A percentile compares a stretch with the other conserved stretches of the same genome.
phyloP scores from a whole-genome alignment of 2,329 filamentous ascomycete genomes.

The Lomentospora prolificans region DNA sequence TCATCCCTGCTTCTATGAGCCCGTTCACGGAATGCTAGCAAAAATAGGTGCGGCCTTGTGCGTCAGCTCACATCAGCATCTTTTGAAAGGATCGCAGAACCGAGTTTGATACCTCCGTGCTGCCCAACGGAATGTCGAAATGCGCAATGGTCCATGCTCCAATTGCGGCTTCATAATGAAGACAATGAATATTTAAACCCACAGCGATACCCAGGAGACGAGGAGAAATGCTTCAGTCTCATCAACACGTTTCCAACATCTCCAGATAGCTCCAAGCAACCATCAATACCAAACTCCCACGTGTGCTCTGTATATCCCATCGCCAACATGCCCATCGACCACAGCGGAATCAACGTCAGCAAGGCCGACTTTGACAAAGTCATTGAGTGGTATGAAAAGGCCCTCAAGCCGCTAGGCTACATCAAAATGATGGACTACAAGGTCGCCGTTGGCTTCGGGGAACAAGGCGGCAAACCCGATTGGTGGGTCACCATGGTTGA shows the following conservation, averaged over 20 bases:
- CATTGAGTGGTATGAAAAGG: constrained; percentile 23
- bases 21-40: background rate
- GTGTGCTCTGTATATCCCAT: too few relatives aligned
- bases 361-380: constrained; percentile 18
- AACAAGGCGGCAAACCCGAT: background rate
- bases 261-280: too few relatives aligned
- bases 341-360: constrained; percentile 22
- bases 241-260: too few relatives aligned
- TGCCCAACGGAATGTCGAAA: too few relatives aligned
- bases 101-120: too few relatives aligned
- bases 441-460: constrained; percentile 14
- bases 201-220: too few relatives aligned
- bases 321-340: constrained; percentile 23
- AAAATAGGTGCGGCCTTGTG: background rate
- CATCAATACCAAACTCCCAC: too few relatives aligned
- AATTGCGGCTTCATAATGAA: too few relatives aligned
- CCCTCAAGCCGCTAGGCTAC: constrained; percentile 27
- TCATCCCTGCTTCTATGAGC: background rate
- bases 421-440: constrained; percentile 17
- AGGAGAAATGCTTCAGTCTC: too few relatives aligned
- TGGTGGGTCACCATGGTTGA: background rate
- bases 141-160: too few relatives aligned
- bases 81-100: too few relatives aligned
- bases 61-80: background rate
- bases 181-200: too few relatives aligned